Evolutionary conservation across 2,329 filamentous ascomycete genomes (phyloP), one percentile per base, ranked within the genome.

Genomic region (Fusarium nelsonii): DNA sequence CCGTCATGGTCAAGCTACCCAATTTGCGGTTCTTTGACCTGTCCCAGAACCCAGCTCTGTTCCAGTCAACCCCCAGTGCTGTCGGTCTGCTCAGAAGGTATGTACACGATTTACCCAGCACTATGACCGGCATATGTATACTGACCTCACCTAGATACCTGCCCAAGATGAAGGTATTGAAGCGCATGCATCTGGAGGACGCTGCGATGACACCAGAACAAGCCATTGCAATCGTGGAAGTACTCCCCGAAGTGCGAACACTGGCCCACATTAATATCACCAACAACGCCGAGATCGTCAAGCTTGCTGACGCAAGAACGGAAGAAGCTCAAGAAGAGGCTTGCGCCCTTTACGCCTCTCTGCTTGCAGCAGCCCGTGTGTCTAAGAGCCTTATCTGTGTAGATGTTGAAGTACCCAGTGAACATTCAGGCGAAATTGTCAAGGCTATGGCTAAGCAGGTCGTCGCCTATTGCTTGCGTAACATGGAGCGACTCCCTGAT

Each of bases 361-460:
- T 98, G 20, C 91, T 97, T 81, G 92, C 94, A 7, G 95, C 95
- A 0, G 91, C 93, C 1, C 89, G 94, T 54, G 87, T 97, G 0
- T 97, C 94, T 2, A 87, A 88, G 51, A 92, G 91, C 15, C 86
- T 99, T 33, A 90, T 98, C 32, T 95, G 93, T 61, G 87, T 99
- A 63, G 96, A 98, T 76, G 92, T 98, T 61, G 94, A 98, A 72
- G 90, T 97, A 3, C 96, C 95, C 1, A 90, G 86, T 33, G 84
- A 90, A 23, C 90, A 93, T 58, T 92, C 91, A n/a, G 93, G 92
- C 56, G 96, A 97, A 77, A 88, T 97, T 26, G 92, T 97, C 73
- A 97, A 94, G 79, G 94, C 94, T 4, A 85, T 97, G 72, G 94
- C 94, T 1, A 97, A 95, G 75, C 94, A 97, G 78, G 92, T 97